Percentiles rank a stretch among this genome's conserved stretches.
Evolutionary conservation across 2,329 filamentous ascomycete genomes (phyloP).

Genomic region (Fusarium sp.): DNA sequence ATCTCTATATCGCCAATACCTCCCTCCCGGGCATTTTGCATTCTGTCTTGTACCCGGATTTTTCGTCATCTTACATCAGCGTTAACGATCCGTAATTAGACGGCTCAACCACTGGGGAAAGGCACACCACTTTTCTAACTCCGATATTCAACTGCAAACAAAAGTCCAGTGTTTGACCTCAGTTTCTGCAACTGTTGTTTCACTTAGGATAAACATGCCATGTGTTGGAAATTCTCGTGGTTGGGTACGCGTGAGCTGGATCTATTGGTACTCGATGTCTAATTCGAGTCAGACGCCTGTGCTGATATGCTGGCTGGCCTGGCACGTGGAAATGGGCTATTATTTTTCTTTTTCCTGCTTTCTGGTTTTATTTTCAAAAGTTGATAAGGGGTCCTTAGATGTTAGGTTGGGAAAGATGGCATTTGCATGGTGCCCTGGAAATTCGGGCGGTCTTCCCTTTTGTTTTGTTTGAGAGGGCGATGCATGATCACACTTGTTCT

Average conservation of each 20-base stretch:
- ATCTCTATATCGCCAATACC: constrained; percentile 35
- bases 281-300: background rate
- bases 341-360: background rate
- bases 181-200: background rate
- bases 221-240: background rate
- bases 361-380: constrained; percentile 8
- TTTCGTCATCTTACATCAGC: constrained; percentile 34
- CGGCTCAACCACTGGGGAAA: constrained; percentile 10
- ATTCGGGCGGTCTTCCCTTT: constrained; percentile 1
- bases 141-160: constrained; percentile 1
- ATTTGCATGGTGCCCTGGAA: constrained; percentile 32
- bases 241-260: background rate
- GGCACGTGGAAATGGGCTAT: background rate
- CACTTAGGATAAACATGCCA: background rate
- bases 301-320: constrained; percentile 14
- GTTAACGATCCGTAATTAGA: constrained; percentile 23
- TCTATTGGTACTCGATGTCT: background rate
- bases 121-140: constrained; percentile 20
- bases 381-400: constrained; percentile 19
- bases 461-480: background rate
- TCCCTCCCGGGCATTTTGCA: constrained; percentile 13
- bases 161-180: constrained; percentile 11
- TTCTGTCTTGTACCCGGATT: constrained; percentile 7
- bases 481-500: constrained; percentile 1
- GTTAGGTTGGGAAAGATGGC: constrained; percentile 29